A percentile compares a stretch with the other conserved stretches of the same genome.
Conservation (phyloP, 345 rosid species). For the Aethionema arabicum region DNA sequence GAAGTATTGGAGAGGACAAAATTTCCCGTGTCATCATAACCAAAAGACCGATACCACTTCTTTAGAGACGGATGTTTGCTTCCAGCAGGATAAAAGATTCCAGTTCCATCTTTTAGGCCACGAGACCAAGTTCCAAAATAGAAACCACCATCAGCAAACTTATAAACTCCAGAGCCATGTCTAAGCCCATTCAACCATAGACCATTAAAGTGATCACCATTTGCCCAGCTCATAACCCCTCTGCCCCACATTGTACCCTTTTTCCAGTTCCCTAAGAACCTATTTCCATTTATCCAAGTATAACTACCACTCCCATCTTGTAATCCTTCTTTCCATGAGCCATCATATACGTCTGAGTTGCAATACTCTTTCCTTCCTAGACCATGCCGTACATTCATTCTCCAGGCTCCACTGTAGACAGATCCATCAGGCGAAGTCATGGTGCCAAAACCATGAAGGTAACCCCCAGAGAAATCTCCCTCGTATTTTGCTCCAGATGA, state of each 20-base stretch:
- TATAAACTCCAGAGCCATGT: constrained; percentile 85
- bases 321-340: constrained; percentile 88
- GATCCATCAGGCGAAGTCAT: constrained; percentile 58
- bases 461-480: constrained; percentile 86
- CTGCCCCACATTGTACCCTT: constrained; percentile 79
- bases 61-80: constrained; percentile 65
- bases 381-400: constrained; percentile 84
- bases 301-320: constrained; percentile 81
- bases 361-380: constrained; percentile 70
- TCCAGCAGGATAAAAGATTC: constrained; percentile 78
- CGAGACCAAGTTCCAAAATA: constrained; percentile 82
- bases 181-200: constrained; percentile 77
- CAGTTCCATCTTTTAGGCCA: constrained; percentile 86
- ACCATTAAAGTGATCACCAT: constrained; percentile 78
- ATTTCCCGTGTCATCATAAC: constrained; percentile 39
- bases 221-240: constrained; percentile 90
- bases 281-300: constrained; percentile 75
- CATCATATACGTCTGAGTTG: constrained; percentile 78
- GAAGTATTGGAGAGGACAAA: constrained; percentile 44
- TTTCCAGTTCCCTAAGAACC: constrained; percentile 81
- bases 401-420: constrained; percentile 71
- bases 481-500: constrained; percentile 71
- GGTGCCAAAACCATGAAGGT: constrained; percentile 79
- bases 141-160: constrained; percentile 71
- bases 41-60: constrained; percentile 49